These are phyloP conservation scores for Silybum marianum DNA, from an alignment of 129 eudicot genomes.

Conservation along the genomic window DNA sequence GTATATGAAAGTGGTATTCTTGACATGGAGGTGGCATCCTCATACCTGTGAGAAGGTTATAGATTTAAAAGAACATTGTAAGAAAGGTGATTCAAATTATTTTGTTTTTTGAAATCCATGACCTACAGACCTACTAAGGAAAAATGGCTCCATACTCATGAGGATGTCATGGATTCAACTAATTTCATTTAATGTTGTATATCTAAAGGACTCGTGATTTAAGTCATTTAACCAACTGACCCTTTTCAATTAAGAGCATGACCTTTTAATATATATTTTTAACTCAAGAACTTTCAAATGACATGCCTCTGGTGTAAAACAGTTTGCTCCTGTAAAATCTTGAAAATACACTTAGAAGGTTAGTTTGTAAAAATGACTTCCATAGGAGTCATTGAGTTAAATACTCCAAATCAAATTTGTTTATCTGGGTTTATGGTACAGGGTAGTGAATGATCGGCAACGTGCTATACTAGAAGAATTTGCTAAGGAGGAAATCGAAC, in stretches of 20 bases:
- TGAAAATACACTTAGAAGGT: not conserved
- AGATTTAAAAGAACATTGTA: not conserved
- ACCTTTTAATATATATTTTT: not conserved
- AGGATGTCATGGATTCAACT: not conserved
- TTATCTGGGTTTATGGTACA: constrained; percentile 34
- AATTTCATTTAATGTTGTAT: not conserved
- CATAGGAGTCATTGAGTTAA: not conserved
- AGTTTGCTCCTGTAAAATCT: not conserved
- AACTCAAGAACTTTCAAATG: not conserved
- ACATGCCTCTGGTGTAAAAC: not conserved
- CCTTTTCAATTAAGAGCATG: not conserved
- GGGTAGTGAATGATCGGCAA: constrained; percentile 78
- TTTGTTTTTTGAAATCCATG: not conserved
- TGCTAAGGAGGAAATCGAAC: constrained; percentile 66
- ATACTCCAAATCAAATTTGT: not conserved
- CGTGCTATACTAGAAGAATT: constrained; percentile 92
- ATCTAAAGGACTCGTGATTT: not conserved
- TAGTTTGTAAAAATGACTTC: not conserved
- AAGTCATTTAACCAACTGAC: not conserved
- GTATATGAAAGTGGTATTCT: not conserved
- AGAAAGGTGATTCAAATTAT: not conserved
- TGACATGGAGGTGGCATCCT: not conserved
- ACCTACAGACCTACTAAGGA: not conserved
- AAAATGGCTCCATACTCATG: not conserved
- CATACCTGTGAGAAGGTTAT: not conserved